A percentile compares a stretch with the other conserved stretches of the same genome.
phyloP scores from a whole-genome alignment of 306 rosid genomes.

The Vigna trinervia region DNA sequence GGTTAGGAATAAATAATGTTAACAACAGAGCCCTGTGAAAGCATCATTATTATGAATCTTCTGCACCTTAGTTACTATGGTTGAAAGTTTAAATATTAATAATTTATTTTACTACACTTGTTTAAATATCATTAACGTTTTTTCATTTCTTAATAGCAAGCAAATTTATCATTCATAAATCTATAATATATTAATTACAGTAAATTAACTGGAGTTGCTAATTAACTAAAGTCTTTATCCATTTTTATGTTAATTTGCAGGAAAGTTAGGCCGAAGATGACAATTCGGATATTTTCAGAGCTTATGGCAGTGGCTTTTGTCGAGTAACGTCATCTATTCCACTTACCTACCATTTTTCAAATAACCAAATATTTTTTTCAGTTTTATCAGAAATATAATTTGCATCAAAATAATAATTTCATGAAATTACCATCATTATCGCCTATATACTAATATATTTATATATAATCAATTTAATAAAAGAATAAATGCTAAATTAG shows the following conservation, averaged over 20 bases:
- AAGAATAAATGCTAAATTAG: not conserved
- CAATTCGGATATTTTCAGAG: constrained; percentile 61
- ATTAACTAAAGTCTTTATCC: not conserved
- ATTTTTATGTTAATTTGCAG: constrained; percentile 42
- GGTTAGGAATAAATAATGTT: no score
- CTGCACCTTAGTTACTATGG: no score
- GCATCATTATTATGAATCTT: no score
- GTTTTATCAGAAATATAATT: not conserved
- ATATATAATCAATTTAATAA: no score
- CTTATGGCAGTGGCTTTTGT: constrained; percentile 73
- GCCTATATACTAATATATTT: no score
- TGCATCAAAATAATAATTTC: no score
- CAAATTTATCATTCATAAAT: not conserved
- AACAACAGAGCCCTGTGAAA: no score
- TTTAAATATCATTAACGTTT: no score
- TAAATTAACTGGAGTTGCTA: not conserved
- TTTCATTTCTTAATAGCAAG: not conserved
- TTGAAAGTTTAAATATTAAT: no score
- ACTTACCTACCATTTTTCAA: not conserved
- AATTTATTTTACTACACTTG: not conserved
- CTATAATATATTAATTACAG: not conserved
- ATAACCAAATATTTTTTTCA: not conserved
- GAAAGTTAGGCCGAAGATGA: constrained; percentile 86
- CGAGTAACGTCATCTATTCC: constrained; percentile 52
- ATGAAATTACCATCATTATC: no score